These are phyloP conservation scores for Aspergillus oerlinghausenensis DNA, from an alignment of 2,329 filamentous ascomycete genomes.

Conservation along the genomic window DNA sequence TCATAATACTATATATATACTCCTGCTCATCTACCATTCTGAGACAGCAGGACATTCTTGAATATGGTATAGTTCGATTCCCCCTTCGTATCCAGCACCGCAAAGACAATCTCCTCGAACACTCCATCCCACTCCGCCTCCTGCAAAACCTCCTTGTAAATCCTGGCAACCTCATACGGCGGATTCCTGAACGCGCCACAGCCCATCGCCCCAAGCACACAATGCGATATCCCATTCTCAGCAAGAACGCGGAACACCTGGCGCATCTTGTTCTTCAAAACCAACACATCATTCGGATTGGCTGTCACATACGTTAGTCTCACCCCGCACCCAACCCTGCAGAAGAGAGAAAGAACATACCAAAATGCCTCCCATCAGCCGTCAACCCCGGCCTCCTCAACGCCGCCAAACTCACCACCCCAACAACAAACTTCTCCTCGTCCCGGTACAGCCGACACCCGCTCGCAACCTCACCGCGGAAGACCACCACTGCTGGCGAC, in stretches of 20 bases:
- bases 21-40: background rate
- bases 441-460: conserved; percentile 9
- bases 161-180: conserved; percentile 50
- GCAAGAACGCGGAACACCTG: conserved; percentile 52
- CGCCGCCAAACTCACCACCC: conserved; percentile 54
- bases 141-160: conserved; percentile 54
- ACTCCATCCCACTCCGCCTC: conserved; percentile 55
- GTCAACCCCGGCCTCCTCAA: conserved; percentile 35
- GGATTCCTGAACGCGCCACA: conserved; percentile 62
- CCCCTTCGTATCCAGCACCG: conserved; percentile 44
- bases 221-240: conserved; percentile 25
- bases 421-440: conserved; percentile 42
- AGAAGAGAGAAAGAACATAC: conserved; percentile 1
- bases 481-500: conserved; percentile 50
- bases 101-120: conserved; percentile 59
- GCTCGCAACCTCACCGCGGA: conserved; percentile 40
- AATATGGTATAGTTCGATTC: conserved; percentile 17
- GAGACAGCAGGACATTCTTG: background rate
- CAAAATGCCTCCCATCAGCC: conserved; percentile 7
- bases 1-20: background rate
- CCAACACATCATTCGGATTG: conserved; percentile 35
- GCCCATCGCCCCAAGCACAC: conserved; percentile 58
- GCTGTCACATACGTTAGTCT: background rate
- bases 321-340: background rate
- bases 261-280: conserved; percentile 56